Percentiles rank a stretch among this genome's conserved stretches.
Evolutionary conservation across 352 stramenopile species (phyloP).

Genomic region (Phytophthora parvispora): DNA sequence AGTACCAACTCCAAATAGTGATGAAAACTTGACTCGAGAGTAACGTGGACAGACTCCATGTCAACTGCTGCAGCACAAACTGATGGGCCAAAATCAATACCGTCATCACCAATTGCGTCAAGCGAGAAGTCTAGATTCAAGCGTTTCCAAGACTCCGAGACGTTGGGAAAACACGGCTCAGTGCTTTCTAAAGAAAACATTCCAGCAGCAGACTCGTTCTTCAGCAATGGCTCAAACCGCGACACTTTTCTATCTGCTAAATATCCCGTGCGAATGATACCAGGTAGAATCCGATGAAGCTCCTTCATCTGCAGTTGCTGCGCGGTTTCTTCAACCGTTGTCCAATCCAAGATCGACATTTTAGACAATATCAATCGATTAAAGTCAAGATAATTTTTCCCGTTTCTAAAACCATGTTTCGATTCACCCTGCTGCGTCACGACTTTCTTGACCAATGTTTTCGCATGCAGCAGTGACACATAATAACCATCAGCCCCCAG

Average conservation of each 20-base stretch:
- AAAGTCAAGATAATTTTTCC: constrained; percentile 56
- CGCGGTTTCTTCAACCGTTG: neutral
- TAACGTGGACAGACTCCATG: neutral
- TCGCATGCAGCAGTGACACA: constrained; percentile 43
- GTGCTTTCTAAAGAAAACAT: too few relatives aligned
- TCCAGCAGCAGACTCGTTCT: too few relatives aligned
- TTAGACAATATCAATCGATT: constrained; percentile 62
- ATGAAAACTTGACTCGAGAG: neutral
- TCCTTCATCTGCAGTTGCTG: neutral
- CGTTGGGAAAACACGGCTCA: too few relatives aligned
- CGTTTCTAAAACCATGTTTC: constrained; percentile 41
- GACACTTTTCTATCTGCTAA: too few relatives aligned
- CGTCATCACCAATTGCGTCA: neutral
- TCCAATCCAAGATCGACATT: constrained; percentile 75
- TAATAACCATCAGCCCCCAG: constrained; percentile 59
- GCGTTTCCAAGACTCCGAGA: too few relatives aligned
- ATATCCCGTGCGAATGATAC: neutral
- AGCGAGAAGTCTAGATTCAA: neutral
- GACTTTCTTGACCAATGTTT: constrained; percentile 27
- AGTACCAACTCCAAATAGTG: neutral
- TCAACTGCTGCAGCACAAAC: neutral
- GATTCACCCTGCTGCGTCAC: constrained; percentile 18
- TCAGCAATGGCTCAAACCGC: too few relatives aligned
- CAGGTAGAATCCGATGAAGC: neutral
- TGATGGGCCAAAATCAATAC: neutral